A percentile compares a stretch with the other conserved stretches of the same genome.
These are phyloP conservation scores for Nemania sp. DNA, from an alignment of 2,329 filamentous ascomycete genomes.

Conservation along the genomic window DNA sequence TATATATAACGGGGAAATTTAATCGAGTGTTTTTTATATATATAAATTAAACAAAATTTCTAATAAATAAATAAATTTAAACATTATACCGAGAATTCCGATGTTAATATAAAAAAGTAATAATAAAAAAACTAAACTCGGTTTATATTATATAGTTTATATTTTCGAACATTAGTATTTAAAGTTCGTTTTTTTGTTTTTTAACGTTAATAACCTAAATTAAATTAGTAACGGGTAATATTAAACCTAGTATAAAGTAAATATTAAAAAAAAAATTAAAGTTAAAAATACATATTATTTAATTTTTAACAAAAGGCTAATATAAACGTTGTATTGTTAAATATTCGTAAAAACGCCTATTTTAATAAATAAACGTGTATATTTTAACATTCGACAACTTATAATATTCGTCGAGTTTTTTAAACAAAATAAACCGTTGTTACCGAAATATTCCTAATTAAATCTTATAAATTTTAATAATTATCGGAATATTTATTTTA, in stretches of 20 bases:
- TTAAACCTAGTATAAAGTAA: not conserved
- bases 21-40: too few species aligned
- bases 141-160: too few species aligned
- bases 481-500: not conserved
- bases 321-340: not conserved
- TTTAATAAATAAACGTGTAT: not conserved
- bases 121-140: too few species aligned
- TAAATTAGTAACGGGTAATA: not conserved
- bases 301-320: not conserved
- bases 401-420: too few species aligned
- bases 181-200: not conserved
- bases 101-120: too few species aligned
- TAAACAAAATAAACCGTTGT: too few species aligned
- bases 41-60: too few species aligned
- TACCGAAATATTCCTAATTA: not conserved
- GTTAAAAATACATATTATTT: not conserved
- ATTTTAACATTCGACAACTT: not conserved
- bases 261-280: not conserved
- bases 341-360: not conserved
- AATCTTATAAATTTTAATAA: not conserved
- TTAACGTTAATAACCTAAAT: not conserved
- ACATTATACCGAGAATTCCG: too few species aligned
- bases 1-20: too few species aligned
- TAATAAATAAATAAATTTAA: too few species aligned
- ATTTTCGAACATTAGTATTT: not conserved